Conservation (phyloP, 2,329 filamentous ascomycete species). For the Fusarium sp. region DNA sequence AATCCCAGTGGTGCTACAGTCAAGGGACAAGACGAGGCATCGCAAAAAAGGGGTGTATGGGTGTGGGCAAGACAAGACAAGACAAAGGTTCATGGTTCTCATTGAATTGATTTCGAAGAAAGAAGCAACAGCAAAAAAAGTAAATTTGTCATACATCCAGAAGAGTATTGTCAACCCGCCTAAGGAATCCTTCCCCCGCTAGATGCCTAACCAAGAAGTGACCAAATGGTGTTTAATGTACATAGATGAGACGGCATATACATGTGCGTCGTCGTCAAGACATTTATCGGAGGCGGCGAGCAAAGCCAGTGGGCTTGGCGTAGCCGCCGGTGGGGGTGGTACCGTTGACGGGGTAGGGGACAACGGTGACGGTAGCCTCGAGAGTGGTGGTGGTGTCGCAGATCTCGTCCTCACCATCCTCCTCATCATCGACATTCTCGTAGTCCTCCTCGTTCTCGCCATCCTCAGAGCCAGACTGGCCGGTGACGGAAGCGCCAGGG, state of each 20-base stretch:
- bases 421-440: constrained; percentile 33
- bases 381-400: constrained; percentile 43
- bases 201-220: constrained; percentile 37
- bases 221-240: constrained; percentile 40
- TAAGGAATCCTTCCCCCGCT: constrained; percentile 31
- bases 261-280: constrained; percentile 18
- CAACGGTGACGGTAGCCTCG: constrained; percentile 49
- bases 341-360: constrained; percentile 53
- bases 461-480: constrained; percentile 16
- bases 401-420: constrained; percentile 30
- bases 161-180: constrained; percentile 30
- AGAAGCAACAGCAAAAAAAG: constrained; percentile 28
- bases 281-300: constrained; percentile 47
- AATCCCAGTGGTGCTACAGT: constrained; percentile 10
- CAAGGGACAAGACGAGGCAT: constrained; percentile 14
- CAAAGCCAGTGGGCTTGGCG: constrained; percentile 50
- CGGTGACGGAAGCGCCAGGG: constrained; percentile 38
- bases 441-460: constrained; percentile 21
- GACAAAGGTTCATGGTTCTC: constrained; percentile 43
- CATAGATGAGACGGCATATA: constrained; percentile 36
- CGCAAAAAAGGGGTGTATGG: constrained; percentile 6
- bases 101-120: constrained; percentile 43
- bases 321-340: constrained; percentile 51
- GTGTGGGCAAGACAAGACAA: constrained; percentile 38
- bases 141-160: constrained; percentile 44